Base-by-base conservation (phyloP, 495 filamentous ascomycete species). In the Xylaria flabelliformis region DNA sequence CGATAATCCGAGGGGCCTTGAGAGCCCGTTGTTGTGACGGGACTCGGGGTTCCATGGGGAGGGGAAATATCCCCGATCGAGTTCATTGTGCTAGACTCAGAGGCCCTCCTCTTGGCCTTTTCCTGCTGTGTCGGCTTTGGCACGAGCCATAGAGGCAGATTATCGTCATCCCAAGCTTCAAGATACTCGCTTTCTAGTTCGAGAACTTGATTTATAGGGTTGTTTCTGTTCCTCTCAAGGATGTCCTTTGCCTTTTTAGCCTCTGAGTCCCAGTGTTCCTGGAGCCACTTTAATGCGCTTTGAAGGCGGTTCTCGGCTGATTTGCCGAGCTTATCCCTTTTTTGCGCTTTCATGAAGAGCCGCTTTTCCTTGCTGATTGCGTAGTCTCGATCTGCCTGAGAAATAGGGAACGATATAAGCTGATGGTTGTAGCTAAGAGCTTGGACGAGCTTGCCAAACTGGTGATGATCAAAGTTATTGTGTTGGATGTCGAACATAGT, bases 381-480 rank as follows among this genome's bases (percentile, higher is more conserved):
- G 42, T 74, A 76, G 19, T 71, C 73, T 5, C 75, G 71, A 51
- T 78, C 77, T 7, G 50, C 63, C n/a, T 73, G 71, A 0, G 77
- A 74, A 3, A 76, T 39, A 4, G 75, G 77, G 48, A 78, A 78
- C 17, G 77, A 78, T 73, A 78, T 70, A 39, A 78, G 73, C 24
- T 74, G 74, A 3, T 67, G 69, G 24, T 78, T 78, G 24, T 64
- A 67, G 50, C 51, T 74, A 24, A 78, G 62, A 13, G 77, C 77
- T 19, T 76, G 64, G 19, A 78, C 72, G n/a, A 78, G 66, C 29
- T 75, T 70, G 4, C 68, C 73, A 17, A 76, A 74, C 34, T 78
- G 77, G 70, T 72, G 75, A 34, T 78, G 77, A 72, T 84, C 83
- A 68, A 84, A 80, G 36, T 79, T 76, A 64, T 84, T 85, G 73